These are phyloP conservation scores for Lipomyces chichibuensis DNA, from an alignment of 805 yeast species.

Conservation along the genomic window DNA sequence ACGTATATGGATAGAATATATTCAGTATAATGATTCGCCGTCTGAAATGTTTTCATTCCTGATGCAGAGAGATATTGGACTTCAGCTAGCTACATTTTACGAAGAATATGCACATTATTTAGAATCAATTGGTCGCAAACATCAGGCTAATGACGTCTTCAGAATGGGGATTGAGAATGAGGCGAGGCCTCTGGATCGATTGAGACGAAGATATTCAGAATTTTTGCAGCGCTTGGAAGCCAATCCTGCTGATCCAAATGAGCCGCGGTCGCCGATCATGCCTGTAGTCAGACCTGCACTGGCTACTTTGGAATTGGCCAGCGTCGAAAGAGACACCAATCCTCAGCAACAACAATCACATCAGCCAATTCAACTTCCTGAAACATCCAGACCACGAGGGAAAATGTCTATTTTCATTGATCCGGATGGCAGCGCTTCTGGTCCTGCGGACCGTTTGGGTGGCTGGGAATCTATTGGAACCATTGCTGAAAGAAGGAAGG, in stretches of 20 bases:
- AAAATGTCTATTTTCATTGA: slow-evolving; percentile 53
- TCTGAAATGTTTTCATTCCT: slow-evolving; percentile 71
- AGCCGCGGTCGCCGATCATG: slow-evolving; percentile 46
- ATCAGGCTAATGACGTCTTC: slow-evolving; percentile 64
- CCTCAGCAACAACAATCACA: slow-evolving; percentile 10
- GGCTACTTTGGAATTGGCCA: slow-evolving; percentile 44
- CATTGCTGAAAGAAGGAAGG: slow-evolving; percentile 58
- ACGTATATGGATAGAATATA: slow-evolving; percentile 78
- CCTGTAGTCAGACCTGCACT: slow-evolving; percentile 45
- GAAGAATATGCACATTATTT: slow-evolving; percentile 73
- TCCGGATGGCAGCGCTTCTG: slow-evolving; percentile 35
- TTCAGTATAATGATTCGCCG: slow-evolving; percentile 68
- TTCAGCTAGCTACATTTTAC: slow-evolving; percentile 66
- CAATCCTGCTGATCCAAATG: slow-evolving; percentile 39
- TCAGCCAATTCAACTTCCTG: not conserved
- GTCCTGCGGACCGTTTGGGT: slow-evolving; percentile 18
- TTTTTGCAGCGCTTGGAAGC: slow-evolving; percentile 50
- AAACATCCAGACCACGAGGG: slow-evolving; percentile 15
- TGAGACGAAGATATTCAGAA: slow-evolving; percentile 50
- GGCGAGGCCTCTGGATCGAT: slow-evolving; percentile 67
- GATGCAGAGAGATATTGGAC: slow-evolving; percentile 72
- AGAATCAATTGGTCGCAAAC: slow-evolving; percentile 53
- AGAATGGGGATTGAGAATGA: slow-evolving; percentile 57
- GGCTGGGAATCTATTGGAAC: slow-evolving; percentile 56
- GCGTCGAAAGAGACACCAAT: slow-evolving; percentile 9